Evolutionary conservation across 148 eudicot species (phyloP), one percentile per base, ranked within the genome.

Genomic region (Silene conica): DNA sequence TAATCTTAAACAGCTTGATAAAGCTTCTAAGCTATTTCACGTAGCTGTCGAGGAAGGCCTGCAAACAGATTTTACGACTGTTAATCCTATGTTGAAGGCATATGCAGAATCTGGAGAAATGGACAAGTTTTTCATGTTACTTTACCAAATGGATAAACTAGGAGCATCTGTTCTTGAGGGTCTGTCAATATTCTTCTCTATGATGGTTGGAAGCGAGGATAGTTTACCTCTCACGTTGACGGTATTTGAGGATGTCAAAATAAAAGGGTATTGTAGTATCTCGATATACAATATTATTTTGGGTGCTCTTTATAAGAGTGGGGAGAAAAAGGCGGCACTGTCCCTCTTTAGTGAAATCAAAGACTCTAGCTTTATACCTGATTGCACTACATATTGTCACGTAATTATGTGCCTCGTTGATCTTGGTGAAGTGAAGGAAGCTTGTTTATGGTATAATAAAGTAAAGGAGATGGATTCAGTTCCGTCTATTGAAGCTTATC

Each of bases 401-500:
- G 97, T 87, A 43, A 81, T 92, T 75, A 75, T 74, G 69, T 91
- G 89, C 82, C 84, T 81, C 64, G 83, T 85, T 79, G 85, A 85
- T 78, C 72, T 80, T 69, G 92, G 89, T 69, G 83, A 94, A 63
- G 74, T 85, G 68, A 76, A 85, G 73, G 93, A 88, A 78, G 97
- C 97, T 9, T 88, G 90, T 75, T 18, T 23, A 2, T 88, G 83
- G 77, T 90, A 94, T 71, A 91, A 85, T 78, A 89, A 81, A 77
- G 82, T 92, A 41, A 90, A 76, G 74, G 89, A 94, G 78, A 79
- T 70, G 80, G 87, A 81, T 56, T 85, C 61, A 1, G 73, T 83
- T 78, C 98, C 98, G 21, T 88, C 96, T 54, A 72, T 84, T 77
- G 79, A 74, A 71, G 92, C 96, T 22, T 94, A 94, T 81, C 69